These are phyloP conservation scores for Rhizopus arrhizus DNA, from an alignment of 371 early-diverging fungal species.

Conservation along the genomic window DNA sequence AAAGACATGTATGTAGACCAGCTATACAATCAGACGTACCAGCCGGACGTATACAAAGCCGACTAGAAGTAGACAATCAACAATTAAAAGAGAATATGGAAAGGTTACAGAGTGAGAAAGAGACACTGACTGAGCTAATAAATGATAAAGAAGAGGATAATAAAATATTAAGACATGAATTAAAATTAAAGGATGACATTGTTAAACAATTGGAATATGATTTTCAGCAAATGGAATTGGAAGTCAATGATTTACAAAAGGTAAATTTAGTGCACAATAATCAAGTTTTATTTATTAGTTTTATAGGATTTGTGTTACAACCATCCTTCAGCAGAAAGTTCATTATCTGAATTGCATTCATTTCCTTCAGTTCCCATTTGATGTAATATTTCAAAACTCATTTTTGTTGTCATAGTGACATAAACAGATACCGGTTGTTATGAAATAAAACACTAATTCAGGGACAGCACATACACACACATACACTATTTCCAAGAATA, in stretches of 20 bases:
- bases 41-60: conserved; percentile 23
- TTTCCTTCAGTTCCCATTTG: conserved; percentile 38
- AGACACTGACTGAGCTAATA: conserved; percentile 29
- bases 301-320: conserved; percentile 27
- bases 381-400: neutral
- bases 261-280: conserved; percentile 17
- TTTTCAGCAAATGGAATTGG: conserved; percentile 47
- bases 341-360: conserved; percentile 37
- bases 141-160: conserved; percentile 48
- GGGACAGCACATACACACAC: too few relatives aligned
- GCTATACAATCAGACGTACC: conserved; percentile 38
- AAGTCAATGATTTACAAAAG: conserved; percentile 48
- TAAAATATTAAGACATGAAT: conserved; percentile 41
- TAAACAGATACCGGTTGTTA: too few relatives aligned
- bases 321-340: conserved; percentile 21
- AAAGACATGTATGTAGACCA: conserved; percentile 49
- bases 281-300: neutral
- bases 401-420: too few relatives aligned
- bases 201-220: conserved; percentile 50
- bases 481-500: too few relatives aligned
- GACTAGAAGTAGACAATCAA: conserved; percentile 35
- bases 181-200: conserved; percentile 48
- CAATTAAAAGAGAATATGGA: conserved; percentile 33
- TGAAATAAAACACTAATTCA: too few relatives aligned
- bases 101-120: conserved; percentile 30